These are phyloP conservation scores for Gentiana macrophylla DNA, from an alignment of 257 asterid species.

Conservation along the genomic window DNA sequence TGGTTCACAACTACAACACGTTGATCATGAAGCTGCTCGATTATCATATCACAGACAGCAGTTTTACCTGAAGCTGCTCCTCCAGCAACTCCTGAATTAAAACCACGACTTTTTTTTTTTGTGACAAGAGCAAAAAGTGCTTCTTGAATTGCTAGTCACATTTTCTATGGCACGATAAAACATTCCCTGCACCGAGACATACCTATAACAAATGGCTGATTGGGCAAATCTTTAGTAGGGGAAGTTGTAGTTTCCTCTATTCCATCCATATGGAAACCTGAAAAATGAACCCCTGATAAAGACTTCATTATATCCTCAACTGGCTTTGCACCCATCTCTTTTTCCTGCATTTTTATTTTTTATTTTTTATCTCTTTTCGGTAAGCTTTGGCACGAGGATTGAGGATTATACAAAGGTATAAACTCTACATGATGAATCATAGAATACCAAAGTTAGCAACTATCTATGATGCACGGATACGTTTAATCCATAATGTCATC, in stretches of 20 bases:
- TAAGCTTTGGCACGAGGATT: no score
- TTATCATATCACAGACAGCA: conserved; percentile 94
- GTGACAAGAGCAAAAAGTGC: neutral
- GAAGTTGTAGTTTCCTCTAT: conserved; percentile 49
- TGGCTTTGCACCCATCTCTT: conserved; percentile 71
- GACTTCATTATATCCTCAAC: conserved; percentile 88
- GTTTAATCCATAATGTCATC: no score
- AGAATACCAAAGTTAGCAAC: no score
- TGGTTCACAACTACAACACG: conserved; percentile 97
- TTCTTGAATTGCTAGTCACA: neutral
- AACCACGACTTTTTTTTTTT: neutral
- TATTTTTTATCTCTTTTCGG: no score
- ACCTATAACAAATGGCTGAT: conserved; percentile 93
- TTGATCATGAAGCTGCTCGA: conserved; percentile 95
- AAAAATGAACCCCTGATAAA: conserved; percentile 84
- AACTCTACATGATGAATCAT: no score
- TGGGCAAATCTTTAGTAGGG: conserved; percentile 40
- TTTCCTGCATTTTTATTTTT: conserved; percentile 2
- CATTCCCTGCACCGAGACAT: conserved; percentile 10
- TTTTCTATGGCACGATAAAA: neutral
- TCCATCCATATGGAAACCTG: conserved; percentile 74
- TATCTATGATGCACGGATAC: no score
- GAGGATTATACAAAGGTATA: no score
- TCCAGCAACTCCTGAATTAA: conserved; percentile 78
- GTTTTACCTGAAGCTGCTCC: conserved; percentile 99